Percentiles rank a stretch among this genome's conserved stretches.
These are phyloP conservation scores for Serpula lacrymans DNA, from an alignment of 768 basidiomycete species.

Conservation along the genomic window DNA sequence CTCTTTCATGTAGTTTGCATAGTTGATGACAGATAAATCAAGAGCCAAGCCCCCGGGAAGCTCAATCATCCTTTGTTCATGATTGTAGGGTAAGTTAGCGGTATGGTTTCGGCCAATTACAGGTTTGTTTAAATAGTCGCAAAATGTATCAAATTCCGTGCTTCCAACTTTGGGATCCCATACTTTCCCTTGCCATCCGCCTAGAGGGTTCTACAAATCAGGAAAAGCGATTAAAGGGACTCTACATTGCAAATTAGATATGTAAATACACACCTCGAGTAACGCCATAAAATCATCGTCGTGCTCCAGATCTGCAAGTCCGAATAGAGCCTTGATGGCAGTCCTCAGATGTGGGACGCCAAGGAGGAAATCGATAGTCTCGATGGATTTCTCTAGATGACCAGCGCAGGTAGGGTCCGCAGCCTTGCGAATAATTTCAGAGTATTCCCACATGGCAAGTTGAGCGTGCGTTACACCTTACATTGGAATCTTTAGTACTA, in stretches of 20 bases:
- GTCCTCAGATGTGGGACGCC: conserved; percentile 41
- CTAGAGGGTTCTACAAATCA: conserved; percentile 50
- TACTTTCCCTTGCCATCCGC: conserved; percentile 77
- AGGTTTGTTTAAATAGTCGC: conserved; percentile 49
- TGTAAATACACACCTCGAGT: conserved; percentile 44
- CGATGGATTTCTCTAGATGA: conserved; percentile 55
- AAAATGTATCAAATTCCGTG: conserved; percentile 66
- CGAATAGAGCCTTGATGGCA: conserved; percentile 72
- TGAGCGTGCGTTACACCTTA: conserved; percentile 83
- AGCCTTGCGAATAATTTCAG: conserved; percentile 72
- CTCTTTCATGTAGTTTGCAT: conserved; percentile 73
- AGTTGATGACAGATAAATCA: conserved; percentile 64
- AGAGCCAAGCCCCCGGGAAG: conserved; percentile 45
- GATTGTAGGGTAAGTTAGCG: conserved; percentile 43
- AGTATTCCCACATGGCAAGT: conserved; percentile 83
- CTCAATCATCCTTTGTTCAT: conserved; percentile 45
- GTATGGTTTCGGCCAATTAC: conserved; percentile 28
- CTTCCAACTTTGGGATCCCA: conserved; percentile 79
- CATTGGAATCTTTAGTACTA: not conserved
- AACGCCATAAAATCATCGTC: conserved; percentile 78
- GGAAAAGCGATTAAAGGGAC: not conserved
- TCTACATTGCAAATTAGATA: conserved; percentile 1
- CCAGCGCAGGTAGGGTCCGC: conserved; percentile 61
- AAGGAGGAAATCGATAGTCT: conserved; percentile 61
- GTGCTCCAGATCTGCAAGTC: conserved; percentile 60